phyloP scores from a whole-genome alignment of 495 filamentous ascomycete species.

The Aspergillus olivimuriae region DNA sequence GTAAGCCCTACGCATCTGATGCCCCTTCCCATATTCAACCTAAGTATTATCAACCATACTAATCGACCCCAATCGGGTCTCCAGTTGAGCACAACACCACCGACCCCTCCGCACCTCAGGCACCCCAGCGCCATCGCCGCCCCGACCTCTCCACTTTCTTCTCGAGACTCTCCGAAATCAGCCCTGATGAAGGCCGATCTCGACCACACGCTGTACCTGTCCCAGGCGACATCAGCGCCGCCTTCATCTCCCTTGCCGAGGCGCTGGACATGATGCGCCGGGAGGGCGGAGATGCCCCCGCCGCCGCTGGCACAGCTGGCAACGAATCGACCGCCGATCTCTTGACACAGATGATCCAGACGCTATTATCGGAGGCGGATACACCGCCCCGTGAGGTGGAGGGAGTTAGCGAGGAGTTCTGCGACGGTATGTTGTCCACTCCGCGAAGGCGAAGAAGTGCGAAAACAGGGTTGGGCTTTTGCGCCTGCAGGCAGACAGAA shows the following conservation, averaged over 20 bases:
- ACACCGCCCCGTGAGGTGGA: constrained; percentile 60
- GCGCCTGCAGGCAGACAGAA: too few species aligned
- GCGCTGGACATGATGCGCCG: constrained; percentile 45
- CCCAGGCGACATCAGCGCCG: constrained; percentile 64
- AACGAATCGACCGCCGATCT: constrained; percentile 32
- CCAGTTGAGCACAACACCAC: constrained; percentile 77
- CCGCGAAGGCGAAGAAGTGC: background rate
- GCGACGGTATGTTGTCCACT: constrained; percentile 48
- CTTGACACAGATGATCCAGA: constrained; percentile 54
- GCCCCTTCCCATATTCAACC: background rate
- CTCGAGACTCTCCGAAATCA: constrained; percentile 60
- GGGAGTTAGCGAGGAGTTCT: constrained; percentile 73
- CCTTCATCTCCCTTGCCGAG: constrained; percentile 55
- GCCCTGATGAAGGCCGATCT: constrained; percentile 39
- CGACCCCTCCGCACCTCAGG: constrained; percentile 30
- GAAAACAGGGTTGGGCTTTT: too few species aligned
- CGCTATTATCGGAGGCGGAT: constrained; percentile 56
- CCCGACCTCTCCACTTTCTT: constrained; percentile 88
- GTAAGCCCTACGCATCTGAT: constrained; percentile 18
- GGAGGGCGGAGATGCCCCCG: constrained; percentile 17
- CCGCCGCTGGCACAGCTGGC: constrained; percentile 14
- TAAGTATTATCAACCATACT: constrained; percentile 1
- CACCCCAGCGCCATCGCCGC: constrained; percentile 45
- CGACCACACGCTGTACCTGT: constrained; percentile 59
- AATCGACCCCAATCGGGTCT: background rate